Evolutionary conservation across 306 rosid species (phyloP).

Genomic region (Lagenaria siceraria): DNA sequence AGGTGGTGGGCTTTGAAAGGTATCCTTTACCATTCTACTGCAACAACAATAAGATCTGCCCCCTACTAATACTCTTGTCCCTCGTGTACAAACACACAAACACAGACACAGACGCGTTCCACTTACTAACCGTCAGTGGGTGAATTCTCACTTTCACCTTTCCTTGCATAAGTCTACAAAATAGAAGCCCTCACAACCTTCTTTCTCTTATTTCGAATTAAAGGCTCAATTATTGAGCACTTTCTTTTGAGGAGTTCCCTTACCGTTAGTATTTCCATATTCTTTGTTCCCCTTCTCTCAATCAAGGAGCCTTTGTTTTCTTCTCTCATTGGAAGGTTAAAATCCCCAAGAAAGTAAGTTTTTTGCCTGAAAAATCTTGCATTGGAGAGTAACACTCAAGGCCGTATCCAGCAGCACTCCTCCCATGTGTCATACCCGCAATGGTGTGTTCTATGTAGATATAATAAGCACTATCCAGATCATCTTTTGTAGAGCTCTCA

Average conservation of each 20-base stretch:
- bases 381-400: neutral
- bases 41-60: neutral
- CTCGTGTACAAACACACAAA: neutral
- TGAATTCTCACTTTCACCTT: neutral
- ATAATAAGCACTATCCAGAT: neutral
- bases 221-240: neutral
- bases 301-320: neutral
- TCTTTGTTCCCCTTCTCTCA: neutral
- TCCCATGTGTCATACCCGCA: neutral
- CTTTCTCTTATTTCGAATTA: neutral
- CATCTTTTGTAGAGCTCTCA: neutral
- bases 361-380: neutral
- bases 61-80: neutral
- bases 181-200: neutral
- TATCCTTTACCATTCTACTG: neutral
- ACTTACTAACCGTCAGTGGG: neutral
- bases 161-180: neutral
- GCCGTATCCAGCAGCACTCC: neutral
- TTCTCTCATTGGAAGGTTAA: neutral
- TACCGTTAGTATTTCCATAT: neutral
- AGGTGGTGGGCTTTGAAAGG: neutral
- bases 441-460: neutral
- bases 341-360: neutral
- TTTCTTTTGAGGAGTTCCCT: neutral
- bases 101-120: neutral